These are phyloP conservation scores for Oryza coarctata DNA, from an alignment of 176 grass and related monocot genomes.

Conservation along the genomic window DNA sequence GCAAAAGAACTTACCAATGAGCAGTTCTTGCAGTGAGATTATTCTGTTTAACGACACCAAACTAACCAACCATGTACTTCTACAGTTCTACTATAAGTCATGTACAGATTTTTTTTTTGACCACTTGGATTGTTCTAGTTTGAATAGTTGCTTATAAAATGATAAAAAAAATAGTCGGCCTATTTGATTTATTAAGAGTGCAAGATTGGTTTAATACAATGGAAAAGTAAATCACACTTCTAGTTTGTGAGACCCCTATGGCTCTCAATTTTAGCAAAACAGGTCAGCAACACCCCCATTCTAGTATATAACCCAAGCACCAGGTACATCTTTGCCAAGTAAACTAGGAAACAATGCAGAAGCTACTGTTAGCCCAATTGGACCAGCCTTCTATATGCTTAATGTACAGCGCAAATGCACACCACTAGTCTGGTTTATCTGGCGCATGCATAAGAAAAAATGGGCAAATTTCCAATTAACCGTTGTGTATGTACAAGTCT, in stretches of 20 bases:
- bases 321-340: background rate
- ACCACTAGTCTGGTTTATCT: background rate
- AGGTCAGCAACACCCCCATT: background rate
- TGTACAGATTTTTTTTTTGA: background rate
- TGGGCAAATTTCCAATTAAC: background rate
- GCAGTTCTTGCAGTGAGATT: background rate
- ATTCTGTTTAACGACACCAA: background rate
- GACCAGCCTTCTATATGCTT: background rate
- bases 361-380: background rate
- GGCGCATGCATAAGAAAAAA: background rate
- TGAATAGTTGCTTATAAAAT: background rate
- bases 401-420: background rate
- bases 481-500: background rate
- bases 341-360: slow-evolving; percentile 1
- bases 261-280: background rate
- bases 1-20: background rate
- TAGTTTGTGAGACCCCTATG: background rate
- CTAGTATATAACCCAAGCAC: background rate
- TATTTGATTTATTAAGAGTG: too few species aligned
- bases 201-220: too few species aligned
- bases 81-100: background rate
- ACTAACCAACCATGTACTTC: background rate
- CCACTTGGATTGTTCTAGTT: background rate
- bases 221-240: background rate
- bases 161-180: background rate